Evolutionary conservation across 73 alveolate species (phyloP), one percentile per base, ranked within the genome.

Genomic region (Stentor coeruleus): DNA sequence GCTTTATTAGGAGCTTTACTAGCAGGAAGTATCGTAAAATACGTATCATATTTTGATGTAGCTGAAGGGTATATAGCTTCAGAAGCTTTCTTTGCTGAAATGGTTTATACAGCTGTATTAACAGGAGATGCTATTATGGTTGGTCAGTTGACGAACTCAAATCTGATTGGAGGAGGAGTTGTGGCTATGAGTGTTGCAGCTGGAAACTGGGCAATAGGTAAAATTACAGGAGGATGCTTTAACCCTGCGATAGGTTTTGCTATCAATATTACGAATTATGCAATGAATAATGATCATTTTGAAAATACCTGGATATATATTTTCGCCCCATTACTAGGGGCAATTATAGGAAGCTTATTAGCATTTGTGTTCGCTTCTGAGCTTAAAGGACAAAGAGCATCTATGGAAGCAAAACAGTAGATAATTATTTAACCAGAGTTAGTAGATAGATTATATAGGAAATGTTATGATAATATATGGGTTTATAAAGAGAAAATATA

Each of bases 121-220:
- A 20, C 40, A 20, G 79, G 49, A 26, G 37, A 66, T 66, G 79
- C 79, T 28, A 20, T 66, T 33, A 66, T 66, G 79, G 79, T 31
- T 33, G 79, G 79, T 37, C 40, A 20, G n/a, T 33, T 66, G 15
- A 66, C 79, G 0, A 31, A 33, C 33, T 66, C 79, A 15, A 66
- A 66, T 66, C 37, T 66, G 14, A 20, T 66, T 20, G 79, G n/a
- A 66, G 79, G 79, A 66, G 79, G 40, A 1, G 79, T 31, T 66
- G 79, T 66, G 1, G n/a, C 79, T 0, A 66, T 66, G 79, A 66
- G 79, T 2, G 79, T 66, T 2, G 37, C 79, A 28, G 79, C 79
- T 66, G 79, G 79, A 66, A 31, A 66, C 33, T 66, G 79, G 79
- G n/a, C 79, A 28, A 31, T 66, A 28, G 79, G 79, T 1, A 66